Evolutionary conservation across 805 yeast genomes (phyloP).

Genomic region (Candida ortonii): DNA sequence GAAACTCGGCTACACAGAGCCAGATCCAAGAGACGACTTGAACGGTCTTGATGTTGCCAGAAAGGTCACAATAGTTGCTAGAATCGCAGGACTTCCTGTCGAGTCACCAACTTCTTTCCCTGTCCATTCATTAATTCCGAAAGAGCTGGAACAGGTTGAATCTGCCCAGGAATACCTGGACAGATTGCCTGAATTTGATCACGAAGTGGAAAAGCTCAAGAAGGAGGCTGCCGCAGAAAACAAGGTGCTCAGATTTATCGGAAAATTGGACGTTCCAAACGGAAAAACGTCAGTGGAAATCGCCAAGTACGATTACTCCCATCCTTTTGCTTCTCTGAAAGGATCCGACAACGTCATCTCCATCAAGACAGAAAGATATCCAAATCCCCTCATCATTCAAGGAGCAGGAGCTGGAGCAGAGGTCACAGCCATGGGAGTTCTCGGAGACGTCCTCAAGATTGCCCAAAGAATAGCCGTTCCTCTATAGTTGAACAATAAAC

Average conservation of each 20-base stretch:
- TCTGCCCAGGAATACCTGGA: constrained; percentile 77
- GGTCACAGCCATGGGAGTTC: constrained; percentile 75
- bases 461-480: constrained; percentile 71
- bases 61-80: constrained; percentile 93
- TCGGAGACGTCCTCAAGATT: constrained; percentile 88
- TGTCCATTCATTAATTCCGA: constrained; percentile 90
- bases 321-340: constrained; percentile 92
- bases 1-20: constrained; percentile 93
- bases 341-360: constrained; percentile 97
- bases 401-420: constrained; percentile 94
- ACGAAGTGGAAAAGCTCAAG: constrained; percentile 72
- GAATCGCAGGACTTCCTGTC: constrained; percentile 83
- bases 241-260: constrained; percentile 92
- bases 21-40: constrained; percentile 98
- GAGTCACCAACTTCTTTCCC: constrained; percentile 91
- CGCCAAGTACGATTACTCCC: constrained; percentile 80
- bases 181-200: constrained; percentile 80
- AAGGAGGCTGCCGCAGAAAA: constrained; percentile 76
- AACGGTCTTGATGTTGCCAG: constrained; percentile 98
- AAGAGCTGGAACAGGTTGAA: constrained; percentile 68
- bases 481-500: no score
- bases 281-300: constrained; percentile 80
- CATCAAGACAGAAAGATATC: constrained; percentile 86
- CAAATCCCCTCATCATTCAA: constrained; percentile 89
- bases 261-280: constrained; percentile 75